Percentiles rank a stretch among this genome's conserved stretches.
Evolutionary conservation across 164 flowering plant species (phyloP).

Genomic region (Nelumbo lutea): DNA sequence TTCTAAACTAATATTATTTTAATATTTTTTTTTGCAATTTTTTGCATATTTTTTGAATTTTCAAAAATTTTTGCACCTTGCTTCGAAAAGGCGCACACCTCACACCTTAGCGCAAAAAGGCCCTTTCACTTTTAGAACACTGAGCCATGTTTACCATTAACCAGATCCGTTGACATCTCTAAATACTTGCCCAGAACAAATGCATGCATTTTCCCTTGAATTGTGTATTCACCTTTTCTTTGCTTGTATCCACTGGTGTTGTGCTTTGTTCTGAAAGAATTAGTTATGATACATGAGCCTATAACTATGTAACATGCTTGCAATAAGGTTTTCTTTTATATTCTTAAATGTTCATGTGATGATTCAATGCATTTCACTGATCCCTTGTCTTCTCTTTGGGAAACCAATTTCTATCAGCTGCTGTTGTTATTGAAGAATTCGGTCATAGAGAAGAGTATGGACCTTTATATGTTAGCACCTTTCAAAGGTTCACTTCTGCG

Average conservation of each 20-base stretch:
- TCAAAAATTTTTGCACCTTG: no score
- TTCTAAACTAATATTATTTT: no score
- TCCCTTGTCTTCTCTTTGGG: constrained; percentile 10
- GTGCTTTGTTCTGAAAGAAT: not conserved
- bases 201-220: not conserved
- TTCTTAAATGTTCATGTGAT: not conserved
- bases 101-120: no score
- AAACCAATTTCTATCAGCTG: constrained; percentile 42
- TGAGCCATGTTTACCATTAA: no score
- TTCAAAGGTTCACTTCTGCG: constrained; percentile 78
- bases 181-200: no score
- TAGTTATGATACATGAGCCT: not conserved
- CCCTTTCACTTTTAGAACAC: no score
- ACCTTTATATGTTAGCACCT: constrained; percentile 60
- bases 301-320: not conserved
- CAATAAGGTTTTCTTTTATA: not conserved
- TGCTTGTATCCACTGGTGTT: not conserved
- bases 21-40: no score
- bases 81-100: no score
- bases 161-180: no score
- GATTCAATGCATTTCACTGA: not conserved
- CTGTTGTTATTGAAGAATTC: constrained; percentile 84
- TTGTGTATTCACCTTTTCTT: not conserved
- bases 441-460: constrained; percentile 88
- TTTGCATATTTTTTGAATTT: no score